These are phyloP conservation scores for Dioscorea zingiberensis DNA, from an alignment of 106 monocot species.

Conservation along the genomic window DNA sequence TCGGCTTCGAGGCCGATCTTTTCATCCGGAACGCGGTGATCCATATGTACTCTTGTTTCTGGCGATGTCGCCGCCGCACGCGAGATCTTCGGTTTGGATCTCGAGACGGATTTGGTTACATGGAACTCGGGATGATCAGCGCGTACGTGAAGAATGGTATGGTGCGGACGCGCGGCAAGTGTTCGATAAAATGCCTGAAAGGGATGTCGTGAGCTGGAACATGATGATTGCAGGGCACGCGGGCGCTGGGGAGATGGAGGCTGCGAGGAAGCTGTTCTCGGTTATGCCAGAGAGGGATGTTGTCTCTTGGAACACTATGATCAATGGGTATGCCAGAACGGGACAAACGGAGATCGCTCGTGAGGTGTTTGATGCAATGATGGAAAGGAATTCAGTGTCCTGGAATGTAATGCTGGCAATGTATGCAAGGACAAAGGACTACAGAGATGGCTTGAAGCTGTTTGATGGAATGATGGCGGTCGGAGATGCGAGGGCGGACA, in stretches of 20 bases:
- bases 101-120: constrained; percentile 28
- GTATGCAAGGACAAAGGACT: constrained; percentile 40
- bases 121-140: constrained; percentile 53
- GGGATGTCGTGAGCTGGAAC: constrained; percentile 56
- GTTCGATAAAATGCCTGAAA: constrained; percentile 47
- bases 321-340: constrained; percentile 40
- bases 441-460: constrained; percentile 43
- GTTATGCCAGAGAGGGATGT: constrained; percentile 46
- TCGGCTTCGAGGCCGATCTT: constrained; percentile 31
- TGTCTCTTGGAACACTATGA: constrained; percentile 61
- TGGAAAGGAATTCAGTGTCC: constrained; percentile 34
- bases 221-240: constrained; percentile 45
- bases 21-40: constrained; percentile 47
- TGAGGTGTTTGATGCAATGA: constrained; percentile 50
- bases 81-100: constrained; percentile 11
- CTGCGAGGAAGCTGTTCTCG: constrained; percentile 33
- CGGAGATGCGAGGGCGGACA: constrained; percentile 25
- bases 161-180: constrained; percentile 23
- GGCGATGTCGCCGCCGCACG: constrained; percentile 20
- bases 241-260: constrained; percentile 31
- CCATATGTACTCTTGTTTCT: constrained; percentile 46
- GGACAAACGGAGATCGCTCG: constrained; percentile 26
- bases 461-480: constrained; percentile 47
- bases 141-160: constrained; percentile 41
- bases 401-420: constrained; percentile 72